Evolutionary conservation across 2,329 filamentous ascomycete species (phyloP).

Genomic region (Xylaria sp.): DNA sequence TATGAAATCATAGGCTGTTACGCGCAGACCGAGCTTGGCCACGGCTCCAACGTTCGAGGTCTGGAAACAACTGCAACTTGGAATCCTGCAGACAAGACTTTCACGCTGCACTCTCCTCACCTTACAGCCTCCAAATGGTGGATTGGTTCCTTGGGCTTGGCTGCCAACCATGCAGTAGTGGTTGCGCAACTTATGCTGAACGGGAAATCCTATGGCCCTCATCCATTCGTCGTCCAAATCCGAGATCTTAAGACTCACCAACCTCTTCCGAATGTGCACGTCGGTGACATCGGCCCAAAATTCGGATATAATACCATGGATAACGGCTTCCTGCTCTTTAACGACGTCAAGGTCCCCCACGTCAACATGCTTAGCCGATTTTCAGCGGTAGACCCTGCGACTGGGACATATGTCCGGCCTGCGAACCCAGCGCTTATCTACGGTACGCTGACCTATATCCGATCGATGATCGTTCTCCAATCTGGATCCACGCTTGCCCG

Average conservation of each 20-base stretch:
- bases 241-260: slow-evolving; percentile 14
- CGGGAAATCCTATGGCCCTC: slow-evolving; percentile 11
- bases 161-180: slow-evolving; percentile 11
- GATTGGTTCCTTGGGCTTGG: slow-evolving; percentile 7
- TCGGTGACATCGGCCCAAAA: slow-evolving; percentile 12
- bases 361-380: slow-evolving; percentile 14
- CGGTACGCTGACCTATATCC: slow-evolving; percentile 12
- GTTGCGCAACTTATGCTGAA: slow-evolving; percentile 12
- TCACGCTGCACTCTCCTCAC: slow-evolving; percentile 6
- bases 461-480: slow-evolving; percentile 13
- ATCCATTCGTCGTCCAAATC: slow-evolving; percentile 11
- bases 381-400: slow-evolving; percentile 10
- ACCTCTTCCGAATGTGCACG: slow-evolving; percentile 5
- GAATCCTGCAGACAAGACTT: slow-evolving; percentile 9
- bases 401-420: slow-evolving; percentile 3
- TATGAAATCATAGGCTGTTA: slow-evolving; percentile 14
- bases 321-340: slow-evolving; percentile 14
- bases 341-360: slow-evolving; percentile 11
- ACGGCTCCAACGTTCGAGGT: slow-evolving; percentile 11
- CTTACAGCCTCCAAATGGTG: slow-evolving; percentile 12
- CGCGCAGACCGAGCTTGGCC: slow-evolving; percentile 16
- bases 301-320: slow-evolving; percentile 16
- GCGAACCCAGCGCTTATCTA: slow-evolving; percentile 11
- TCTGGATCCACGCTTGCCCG: slow-evolving; percentile 11
- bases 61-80: slow-evolving; percentile 7